Evolutionary conservation across 176 grass and related monocot genomes (phyloP).

Genomic region (Elymus sibiricus): DNA sequence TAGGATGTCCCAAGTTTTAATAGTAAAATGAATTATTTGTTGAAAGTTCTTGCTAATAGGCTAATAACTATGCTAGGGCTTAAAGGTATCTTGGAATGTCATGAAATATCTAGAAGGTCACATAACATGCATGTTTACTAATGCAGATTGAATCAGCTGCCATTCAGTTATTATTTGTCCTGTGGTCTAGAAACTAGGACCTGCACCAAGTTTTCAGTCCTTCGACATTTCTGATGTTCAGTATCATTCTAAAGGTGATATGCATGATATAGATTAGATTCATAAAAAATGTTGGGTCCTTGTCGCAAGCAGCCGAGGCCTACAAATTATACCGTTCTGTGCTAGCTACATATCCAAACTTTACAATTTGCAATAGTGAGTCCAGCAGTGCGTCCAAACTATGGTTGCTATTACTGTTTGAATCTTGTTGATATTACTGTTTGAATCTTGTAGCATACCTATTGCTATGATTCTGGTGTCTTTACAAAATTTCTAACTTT

Average conservation of each 20-base stretch:
- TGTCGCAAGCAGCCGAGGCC: neutral
- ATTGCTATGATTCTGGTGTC: neutral
- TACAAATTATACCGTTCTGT: neutral
- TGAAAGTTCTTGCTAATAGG: neutral
- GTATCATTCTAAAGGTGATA: neutral
- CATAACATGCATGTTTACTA: neutral
- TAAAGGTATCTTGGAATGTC: neutral
- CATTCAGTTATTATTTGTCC: neutral
- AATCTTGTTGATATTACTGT: neutral
- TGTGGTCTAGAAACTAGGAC: neutral
- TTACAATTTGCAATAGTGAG: neutral
- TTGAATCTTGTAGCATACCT: neutral
- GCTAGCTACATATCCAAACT: slow-evolving; percentile 1
- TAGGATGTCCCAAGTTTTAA: neutral
- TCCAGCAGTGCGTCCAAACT: neutral
- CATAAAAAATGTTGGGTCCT: neutral
- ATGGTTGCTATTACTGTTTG: neutral
- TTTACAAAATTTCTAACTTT: neutral
- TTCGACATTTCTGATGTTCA: neutral
- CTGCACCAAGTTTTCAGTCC: neutral
- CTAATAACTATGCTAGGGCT: neutral
- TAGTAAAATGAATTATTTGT: neutral
- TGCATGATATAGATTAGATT: neutral
- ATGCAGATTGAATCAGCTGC: neutral
- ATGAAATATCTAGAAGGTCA: neutral